Conservation (phyloP, 225 moss, liverwort and hornwort genomes). For the Anthoceros angustus region DNA sequence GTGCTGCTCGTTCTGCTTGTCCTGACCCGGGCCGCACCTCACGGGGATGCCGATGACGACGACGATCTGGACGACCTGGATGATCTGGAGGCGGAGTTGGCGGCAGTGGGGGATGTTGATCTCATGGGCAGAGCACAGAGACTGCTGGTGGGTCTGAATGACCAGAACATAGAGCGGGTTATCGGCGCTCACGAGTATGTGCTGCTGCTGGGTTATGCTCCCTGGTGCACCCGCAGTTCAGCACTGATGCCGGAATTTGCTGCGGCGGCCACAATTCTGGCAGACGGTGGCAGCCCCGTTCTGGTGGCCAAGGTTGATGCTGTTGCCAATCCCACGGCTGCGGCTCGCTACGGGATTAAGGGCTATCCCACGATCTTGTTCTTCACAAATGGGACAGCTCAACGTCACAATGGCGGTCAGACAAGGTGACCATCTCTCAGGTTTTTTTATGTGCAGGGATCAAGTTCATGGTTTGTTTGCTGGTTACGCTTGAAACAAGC, state of each 20-base stretch:
- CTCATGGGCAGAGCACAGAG: neutral
- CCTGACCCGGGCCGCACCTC: neutral
- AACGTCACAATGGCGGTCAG: neutral
- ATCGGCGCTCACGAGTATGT: neutral
- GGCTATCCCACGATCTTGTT: neutral
- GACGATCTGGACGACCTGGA: conserved; percentile 1
- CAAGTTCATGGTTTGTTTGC: no score
- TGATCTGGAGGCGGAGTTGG: neutral
- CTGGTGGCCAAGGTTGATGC: neutral
- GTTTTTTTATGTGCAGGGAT: neutral
- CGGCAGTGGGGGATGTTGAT: neutral
- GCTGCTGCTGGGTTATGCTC: neutral
- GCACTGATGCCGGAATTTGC: neutral
- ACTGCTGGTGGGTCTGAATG: neutral
- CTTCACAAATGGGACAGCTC: conserved; percentile 1
- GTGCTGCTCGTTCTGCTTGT: neutral
- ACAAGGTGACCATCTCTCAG: neutral
- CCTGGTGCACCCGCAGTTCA: conserved; percentile 1
- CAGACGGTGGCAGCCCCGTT: neutral
- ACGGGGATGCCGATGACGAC: neutral
- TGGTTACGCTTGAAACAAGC: no score
- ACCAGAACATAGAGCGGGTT: neutral
- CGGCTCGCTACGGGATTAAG: neutral
- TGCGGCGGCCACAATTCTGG: conserved; percentile 1
- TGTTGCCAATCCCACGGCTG: neutral